Evolutionary conservation across 768 basidiomycete genomes (phyloP).

Genomic region (Daedaleopsis nitida): DNA sequence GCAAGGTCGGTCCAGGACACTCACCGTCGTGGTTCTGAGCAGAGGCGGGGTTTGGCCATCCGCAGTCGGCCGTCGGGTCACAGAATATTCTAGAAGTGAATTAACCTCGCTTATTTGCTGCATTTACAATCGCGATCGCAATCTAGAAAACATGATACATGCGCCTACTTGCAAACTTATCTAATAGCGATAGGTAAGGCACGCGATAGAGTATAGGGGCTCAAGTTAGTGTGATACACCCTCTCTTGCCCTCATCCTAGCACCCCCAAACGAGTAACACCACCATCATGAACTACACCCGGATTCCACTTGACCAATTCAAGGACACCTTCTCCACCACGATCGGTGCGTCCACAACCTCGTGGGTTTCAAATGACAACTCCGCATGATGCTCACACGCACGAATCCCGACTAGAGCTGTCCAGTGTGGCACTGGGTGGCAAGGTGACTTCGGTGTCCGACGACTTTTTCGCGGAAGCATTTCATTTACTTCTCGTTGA

Average conservation of each 20-base stretch:
- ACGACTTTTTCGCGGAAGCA: constrained; percentile 95
- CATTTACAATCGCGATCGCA: neutral
- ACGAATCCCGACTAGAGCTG: constrained; percentile 65
- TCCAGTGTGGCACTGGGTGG: constrained; percentile 87
- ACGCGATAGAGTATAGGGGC: too few species aligned
- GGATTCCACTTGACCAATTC: constrained; percentile 50
- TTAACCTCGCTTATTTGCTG: neutral
- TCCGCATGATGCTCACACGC: neutral
- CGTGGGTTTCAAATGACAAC: neutral
- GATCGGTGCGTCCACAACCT: constrained; percentile 45
- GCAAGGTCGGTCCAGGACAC: too few species aligned
- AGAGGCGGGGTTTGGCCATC: neutral
- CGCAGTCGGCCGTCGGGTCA: too few species aligned
- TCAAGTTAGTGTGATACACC: too few species aligned
- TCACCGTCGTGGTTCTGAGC: neutral
- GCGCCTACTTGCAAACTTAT: neutral
- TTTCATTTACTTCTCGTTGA: constrained; percentile 80
- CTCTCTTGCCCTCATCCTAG: too few species aligned
- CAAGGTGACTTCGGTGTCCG: constrained; percentile 73
- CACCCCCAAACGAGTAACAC: neutral
- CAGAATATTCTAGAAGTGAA: neutral
- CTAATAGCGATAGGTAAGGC: too few species aligned
- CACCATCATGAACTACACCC: constrained; percentile 45
- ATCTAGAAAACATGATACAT: neutral
- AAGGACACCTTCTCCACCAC: constrained; percentile 45